Percentiles rank a stretch among this genome's conserved stretches.
Conservation (phyloP, 345 rosid genomes). For the Syzygium aromaticum region DNA sequence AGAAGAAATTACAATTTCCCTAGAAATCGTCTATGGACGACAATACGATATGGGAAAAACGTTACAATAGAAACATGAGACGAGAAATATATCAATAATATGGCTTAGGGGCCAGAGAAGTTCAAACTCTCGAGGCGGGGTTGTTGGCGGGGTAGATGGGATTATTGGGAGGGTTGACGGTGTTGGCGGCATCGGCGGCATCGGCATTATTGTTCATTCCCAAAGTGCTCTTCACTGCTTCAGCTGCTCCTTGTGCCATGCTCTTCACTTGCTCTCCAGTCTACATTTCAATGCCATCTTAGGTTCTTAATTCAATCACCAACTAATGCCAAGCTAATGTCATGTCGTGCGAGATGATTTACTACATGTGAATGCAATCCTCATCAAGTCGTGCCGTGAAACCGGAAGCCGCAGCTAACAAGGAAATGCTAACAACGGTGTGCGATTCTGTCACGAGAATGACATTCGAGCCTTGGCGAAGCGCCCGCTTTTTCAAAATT, state of each 20-base stretch:
- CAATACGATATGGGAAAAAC: neutral
- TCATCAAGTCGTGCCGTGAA: neutral
- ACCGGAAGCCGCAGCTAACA: neutral
- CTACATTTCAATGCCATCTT: neutral
- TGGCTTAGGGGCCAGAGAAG: neutral
- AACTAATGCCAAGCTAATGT: neutral
- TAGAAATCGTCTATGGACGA: neutral
- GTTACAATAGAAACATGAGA: neutral
- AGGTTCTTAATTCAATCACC: neutral
- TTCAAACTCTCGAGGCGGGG: neutral
- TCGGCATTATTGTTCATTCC: conserved; percentile 18
- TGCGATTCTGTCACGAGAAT: neutral
- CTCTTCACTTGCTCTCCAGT: conserved; percentile 25
- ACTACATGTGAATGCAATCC: neutral
- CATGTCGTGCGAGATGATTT: neutral
- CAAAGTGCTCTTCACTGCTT: conserved; percentile 14
- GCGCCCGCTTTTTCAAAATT: neutral
- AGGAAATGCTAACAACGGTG: neutral
- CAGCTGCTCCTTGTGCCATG: conserved; percentile 2
- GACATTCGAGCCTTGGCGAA: neutral
- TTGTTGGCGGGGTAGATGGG: conserved; percentile 3
- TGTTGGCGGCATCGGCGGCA: neutral
- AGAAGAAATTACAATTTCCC: neutral
- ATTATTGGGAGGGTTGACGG: neutral
- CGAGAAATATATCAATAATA: neutral